These are phyloP conservation scores for Debaryomycetaceae sp. DNA, from an alignment of 1,139 yeast species.

Conservation along the genomic window DNA sequence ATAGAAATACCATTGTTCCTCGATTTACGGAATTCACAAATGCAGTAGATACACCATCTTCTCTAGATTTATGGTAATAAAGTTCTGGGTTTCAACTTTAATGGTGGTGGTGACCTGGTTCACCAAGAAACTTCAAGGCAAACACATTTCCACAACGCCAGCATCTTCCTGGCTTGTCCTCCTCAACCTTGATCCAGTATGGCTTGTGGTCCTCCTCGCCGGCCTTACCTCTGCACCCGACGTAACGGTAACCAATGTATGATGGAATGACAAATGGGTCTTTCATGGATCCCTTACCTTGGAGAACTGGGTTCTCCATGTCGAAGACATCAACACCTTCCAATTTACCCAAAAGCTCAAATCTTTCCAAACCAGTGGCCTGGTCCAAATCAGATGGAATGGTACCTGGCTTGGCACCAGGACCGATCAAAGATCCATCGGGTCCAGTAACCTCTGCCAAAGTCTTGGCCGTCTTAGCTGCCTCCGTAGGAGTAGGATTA, in stretches of 20 bases:
- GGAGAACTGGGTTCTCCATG: slow-evolving; percentile 79
- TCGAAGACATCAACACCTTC: slow-evolving; percentile 97
- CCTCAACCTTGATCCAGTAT: slow-evolving; percentile 92
- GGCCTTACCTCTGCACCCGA: slow-evolving; percentile 91
- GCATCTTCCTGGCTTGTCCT: slow-evolving; percentile 85
- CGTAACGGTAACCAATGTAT: slow-evolving; percentile 89
- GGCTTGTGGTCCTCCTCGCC: slow-evolving; percentile 90
- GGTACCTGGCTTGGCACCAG: slow-evolving; percentile 79
- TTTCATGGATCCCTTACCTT: slow-evolving; percentile 82
- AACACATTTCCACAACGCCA: slow-evolving; percentile 99
- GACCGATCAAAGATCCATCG: slow-evolving; percentile 74
- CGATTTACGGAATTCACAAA: neutral
- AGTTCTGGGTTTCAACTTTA: slow-evolving; percentile 8
- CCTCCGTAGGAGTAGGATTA: slow-evolving; percentile 27
- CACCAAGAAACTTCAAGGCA: slow-evolving; percentile 86
- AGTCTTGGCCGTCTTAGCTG: slow-evolving; percentile 58
- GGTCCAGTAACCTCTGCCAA: slow-evolving; percentile 80
- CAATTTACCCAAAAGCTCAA: slow-evolving; percentile 88
- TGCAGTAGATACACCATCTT: neutral
- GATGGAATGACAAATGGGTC: slow-evolving; percentile 91
- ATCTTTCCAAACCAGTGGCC: slow-evolving; percentile 98
- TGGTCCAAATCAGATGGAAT: slow-evolving; percentile 94
- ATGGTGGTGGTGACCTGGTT: slow-evolving; percentile 62
- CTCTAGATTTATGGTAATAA: neutral
- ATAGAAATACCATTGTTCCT: neutral